Conservation (phyloP, 148 eudicot genomes). For the Polygonum maritimum region DNA sequence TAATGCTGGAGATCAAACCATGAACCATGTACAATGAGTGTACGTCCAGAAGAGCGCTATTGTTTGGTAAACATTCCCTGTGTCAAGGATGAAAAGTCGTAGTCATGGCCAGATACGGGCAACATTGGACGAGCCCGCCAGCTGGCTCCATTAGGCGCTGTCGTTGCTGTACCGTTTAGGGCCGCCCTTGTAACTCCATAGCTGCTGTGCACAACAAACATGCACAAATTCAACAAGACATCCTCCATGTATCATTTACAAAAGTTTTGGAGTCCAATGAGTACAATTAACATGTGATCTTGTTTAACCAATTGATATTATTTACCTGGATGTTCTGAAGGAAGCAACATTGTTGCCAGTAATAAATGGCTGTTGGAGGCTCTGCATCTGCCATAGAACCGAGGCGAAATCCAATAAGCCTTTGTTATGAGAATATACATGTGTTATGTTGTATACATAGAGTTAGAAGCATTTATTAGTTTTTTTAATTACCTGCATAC, state of each 20-base stretch:
- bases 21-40: not conserved
- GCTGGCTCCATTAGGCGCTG: conserved; percentile 7
- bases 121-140: conserved; percentile 16
- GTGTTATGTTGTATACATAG: too few species aligned
- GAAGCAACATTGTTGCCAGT: conserved; percentile 11
- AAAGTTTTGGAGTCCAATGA: too few species aligned
- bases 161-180: conserved; percentile 11
- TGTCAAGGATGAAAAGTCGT: conserved; percentile 55
- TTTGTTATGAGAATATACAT: not conserved
- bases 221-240: too few species aligned
- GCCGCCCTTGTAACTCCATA: conserved; percentile 3
- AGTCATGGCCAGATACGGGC: conserved; percentile 51
- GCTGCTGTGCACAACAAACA: not conserved
- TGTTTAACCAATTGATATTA: not conserved
- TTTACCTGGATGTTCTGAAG: conserved; percentile 37
- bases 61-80: conserved; percentile 44
- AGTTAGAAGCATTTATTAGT: not conserved
- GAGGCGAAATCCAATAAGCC: not conserved
- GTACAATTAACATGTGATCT: not conserved
- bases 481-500: not conserved
- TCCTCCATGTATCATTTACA: too few species aligned
- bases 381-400: conserved; percentile 28
- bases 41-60: conserved; percentile 9
- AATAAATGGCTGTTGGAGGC: conserved; percentile 19
- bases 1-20: not conserved